Conservation (phyloP, 2,329 filamentous ascomycete genomes). For the Pseudogymnoascus sp. region DNA sequence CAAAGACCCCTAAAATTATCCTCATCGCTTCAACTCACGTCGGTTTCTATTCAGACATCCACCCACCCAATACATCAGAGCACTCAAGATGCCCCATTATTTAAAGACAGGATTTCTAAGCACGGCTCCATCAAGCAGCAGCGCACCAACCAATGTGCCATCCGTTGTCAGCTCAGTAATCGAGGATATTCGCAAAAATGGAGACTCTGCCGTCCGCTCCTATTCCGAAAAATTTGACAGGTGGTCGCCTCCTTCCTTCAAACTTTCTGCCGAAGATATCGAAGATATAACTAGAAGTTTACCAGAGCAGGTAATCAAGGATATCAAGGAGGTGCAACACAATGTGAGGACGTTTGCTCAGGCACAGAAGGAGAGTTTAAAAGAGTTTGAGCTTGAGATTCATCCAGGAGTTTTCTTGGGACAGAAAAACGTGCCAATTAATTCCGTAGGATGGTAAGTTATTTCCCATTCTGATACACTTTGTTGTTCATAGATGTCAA, state of each 20-base stretch:
- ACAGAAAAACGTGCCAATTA: conserved; percentile 45
- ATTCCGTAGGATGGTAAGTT: conserved; percentile 38
- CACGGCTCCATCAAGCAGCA: neutral
- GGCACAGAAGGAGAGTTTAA: conserved; percentile 39
- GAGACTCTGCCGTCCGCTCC: conserved; percentile 41
- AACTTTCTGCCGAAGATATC: conserved; percentile 40
- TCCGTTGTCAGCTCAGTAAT: conserved; percentile 43
- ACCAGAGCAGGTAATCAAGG: conserved; percentile 42
- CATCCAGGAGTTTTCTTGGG: conserved; percentile 44
- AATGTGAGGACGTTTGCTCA: conserved; percentile 45
- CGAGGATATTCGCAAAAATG: conserved; percentile 38
- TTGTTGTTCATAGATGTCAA: neutral
- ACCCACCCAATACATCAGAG: neutral
- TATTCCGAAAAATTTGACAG: conserved; percentile 50
- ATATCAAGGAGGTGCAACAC: conserved; percentile 45
- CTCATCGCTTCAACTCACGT: neutral
- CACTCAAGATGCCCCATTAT: neutral
- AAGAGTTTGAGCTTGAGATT: conserved; percentile 47
- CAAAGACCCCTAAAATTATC: neutral
- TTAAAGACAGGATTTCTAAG: neutral
- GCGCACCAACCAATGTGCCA: conserved; percentile 24
- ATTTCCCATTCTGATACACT: conserved; percentile 20
- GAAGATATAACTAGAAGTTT: conserved; percentile 38
- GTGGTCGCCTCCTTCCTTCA: conserved; percentile 44
- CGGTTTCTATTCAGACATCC: neutral